These are phyloP conservation scores for Macaranga tanarius DNA, from an alignment of 441 rosid species.

Conservation along the genomic window DNA sequence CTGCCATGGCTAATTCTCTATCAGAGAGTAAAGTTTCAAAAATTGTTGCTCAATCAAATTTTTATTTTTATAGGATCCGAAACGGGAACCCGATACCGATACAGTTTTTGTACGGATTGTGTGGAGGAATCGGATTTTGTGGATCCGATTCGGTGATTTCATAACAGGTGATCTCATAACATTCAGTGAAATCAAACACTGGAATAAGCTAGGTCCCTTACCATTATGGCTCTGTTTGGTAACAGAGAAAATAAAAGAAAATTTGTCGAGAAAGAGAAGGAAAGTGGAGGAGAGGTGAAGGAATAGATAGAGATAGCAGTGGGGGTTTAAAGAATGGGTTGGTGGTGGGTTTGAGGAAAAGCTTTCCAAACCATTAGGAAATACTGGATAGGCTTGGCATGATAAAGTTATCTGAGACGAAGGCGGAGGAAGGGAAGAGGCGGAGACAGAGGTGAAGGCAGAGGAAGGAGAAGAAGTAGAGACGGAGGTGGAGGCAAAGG, in stretches of 20 bases:
- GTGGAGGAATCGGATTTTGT: conserved; percentile 4
- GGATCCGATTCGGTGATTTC: background rate
- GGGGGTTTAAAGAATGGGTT: conserved; percentile 39
- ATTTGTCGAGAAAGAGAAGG: conserved; percentile 24
- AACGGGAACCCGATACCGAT: conserved; percentile 24
- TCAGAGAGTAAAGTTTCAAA: conserved; percentile 36
- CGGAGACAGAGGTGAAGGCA: no score
- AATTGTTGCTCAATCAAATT: conserved; percentile 28
- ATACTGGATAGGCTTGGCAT: no score
- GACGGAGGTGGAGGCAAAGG: no score
- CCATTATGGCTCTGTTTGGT: conserved; percentile 43
- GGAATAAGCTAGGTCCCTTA: conserved; percentile 72
- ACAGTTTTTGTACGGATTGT: no score
- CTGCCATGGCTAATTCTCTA: conserved; percentile 45
- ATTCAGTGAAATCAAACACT: conserved; percentile 85
- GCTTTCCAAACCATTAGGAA: no score
- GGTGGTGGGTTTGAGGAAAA: no score
- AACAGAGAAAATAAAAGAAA: conserved; percentile 24
- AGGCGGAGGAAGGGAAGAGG: no score
- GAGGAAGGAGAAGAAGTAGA: no score
- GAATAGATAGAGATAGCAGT: conserved; percentile 25
- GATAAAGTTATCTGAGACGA: no score
- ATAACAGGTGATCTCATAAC: conserved; percentile 89
- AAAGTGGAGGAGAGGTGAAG: conserved; percentile 23
- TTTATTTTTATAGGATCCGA: conserved; percentile 29